These are phyloP conservation scores for Kodamaea ohmeri DNA, from an alignment of 1,139 yeast species.

Conservation along the genomic window DNA sequence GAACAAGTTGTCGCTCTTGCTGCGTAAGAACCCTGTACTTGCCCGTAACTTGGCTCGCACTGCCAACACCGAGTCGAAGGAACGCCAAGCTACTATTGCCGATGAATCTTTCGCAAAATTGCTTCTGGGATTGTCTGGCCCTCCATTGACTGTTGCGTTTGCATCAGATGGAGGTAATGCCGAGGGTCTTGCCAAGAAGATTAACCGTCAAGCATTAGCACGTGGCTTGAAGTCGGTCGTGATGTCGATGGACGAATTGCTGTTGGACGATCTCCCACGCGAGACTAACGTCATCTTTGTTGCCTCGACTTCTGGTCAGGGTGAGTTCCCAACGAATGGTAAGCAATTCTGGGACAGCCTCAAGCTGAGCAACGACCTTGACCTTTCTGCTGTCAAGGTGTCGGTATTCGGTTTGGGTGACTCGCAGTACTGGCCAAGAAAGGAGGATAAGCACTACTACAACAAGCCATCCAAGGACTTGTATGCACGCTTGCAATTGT, in stretches of 20 bases:
- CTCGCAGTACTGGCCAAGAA: constrained; percentile 95
- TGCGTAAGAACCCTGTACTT: constrained; percentile 69
- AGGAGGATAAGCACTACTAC: constrained; percentile 89
- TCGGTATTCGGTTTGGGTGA: constrained; percentile 93
- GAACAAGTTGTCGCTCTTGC: constrained; percentile 75
- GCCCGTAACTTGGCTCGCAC: constrained; percentile 70
- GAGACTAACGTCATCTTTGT: constrained; percentile 82
- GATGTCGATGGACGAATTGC: constrained; percentile 80
- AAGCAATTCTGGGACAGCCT: constrained; percentile 85
- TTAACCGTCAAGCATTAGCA: constrained; percentile 79
- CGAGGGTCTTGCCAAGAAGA: constrained; percentile 74
- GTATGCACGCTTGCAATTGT: constrained; percentile 55
- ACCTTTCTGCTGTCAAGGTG: constrained; percentile 64
- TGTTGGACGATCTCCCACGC: constrained; percentile 73
- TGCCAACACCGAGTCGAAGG: constrained; percentile 56
- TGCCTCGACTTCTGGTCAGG: constrained; percentile 94
- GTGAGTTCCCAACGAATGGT: constrained; percentile 96
- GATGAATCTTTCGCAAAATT: constrained; percentile 74
- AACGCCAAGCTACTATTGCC: constrained; percentile 64
- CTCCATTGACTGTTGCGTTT: constrained; percentile 84
- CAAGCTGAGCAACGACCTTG: constrained; percentile 67
- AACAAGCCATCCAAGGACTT: constrained; percentile 89
- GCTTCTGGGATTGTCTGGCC: constrained; percentile 86
- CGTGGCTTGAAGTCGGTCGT: constrained; percentile 81
- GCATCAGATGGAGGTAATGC: constrained; percentile 98